Evolutionary conservation across 305 asterid genomes (phyloP).

Genomic region (Caryopteris hybrid): DNA sequence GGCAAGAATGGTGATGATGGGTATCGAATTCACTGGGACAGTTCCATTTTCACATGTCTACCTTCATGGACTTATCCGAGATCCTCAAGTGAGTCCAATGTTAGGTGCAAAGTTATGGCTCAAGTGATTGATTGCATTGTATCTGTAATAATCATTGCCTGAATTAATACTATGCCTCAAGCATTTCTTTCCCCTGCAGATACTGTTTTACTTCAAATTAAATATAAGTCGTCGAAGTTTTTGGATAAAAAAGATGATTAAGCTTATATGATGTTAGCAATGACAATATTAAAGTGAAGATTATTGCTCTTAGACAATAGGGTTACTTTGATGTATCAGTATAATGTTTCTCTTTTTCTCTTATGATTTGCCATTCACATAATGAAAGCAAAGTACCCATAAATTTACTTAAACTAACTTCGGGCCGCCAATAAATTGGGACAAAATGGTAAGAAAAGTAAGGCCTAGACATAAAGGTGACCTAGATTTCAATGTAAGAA

Average conservation of each 20-base stretch:
- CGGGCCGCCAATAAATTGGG: background rate
- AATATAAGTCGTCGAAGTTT: too few relatives aligned
- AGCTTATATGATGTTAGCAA: too few relatives aligned
- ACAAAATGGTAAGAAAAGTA: background rate
- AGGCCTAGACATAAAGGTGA: background rate
- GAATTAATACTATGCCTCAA: background rate
- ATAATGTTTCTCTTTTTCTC: background rate
- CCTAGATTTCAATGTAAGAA: background rate
- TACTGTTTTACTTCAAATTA: too few relatives aligned
- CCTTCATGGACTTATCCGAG: slow-evolving; percentile 97
- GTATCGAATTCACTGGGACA: slow-evolving; percentile 87
- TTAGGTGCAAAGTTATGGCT: slow-evolving; percentile 8
- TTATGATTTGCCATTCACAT: background rate
- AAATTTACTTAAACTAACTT: too few relatives aligned
- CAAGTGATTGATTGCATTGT: slow-evolving; percentile 1
- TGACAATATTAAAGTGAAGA: too few relatives aligned
- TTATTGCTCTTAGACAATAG: background rate
- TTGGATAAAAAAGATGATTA: too few relatives aligned
- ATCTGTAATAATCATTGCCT: background rate
- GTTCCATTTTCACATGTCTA: slow-evolving; percentile 80
- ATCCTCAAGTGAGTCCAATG: slow-evolving; percentile 73
- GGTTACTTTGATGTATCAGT: background rate
- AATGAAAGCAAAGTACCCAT: too few relatives aligned
- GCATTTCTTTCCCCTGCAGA: too few relatives aligned
- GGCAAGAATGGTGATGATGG: slow-evolving; percentile 99